phyloP scores from a whole-genome alignment of 2,329 filamentous ascomycete genomes.

The Trichocomaceae sp. region DNA sequence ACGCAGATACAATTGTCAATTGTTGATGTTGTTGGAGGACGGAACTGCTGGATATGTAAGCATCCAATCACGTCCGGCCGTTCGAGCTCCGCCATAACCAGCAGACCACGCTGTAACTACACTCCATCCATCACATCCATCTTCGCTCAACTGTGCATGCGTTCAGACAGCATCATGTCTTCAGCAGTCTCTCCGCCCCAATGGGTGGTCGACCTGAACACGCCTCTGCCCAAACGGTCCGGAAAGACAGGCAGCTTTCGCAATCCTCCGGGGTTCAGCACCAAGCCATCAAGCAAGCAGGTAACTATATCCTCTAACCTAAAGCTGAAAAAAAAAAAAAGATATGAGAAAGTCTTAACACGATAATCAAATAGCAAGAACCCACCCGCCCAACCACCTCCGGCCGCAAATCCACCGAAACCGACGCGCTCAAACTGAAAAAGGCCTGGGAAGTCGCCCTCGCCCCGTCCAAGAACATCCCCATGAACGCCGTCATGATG shows the following conservation, averaged over 20 bases:
- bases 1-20: too few species aligned
- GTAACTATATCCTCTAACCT: conserved; percentile 42
- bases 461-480: conserved; percentile 84
- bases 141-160: background rate
- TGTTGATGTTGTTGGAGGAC: too few species aligned
- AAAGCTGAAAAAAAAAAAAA: background rate
- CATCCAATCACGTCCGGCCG: too few species aligned
- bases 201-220: conserved; percentile 79
- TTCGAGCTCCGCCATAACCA: too few species aligned
- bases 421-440: conserved; percentile 93
- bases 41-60: too few species aligned
- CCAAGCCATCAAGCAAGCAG: conserved; percentile 50
- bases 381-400: conserved; percentile 36
- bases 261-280: conserved; percentile 76
- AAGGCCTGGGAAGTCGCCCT: conserved; percentile 98
- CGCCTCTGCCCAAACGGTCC: conserved; percentile 58
- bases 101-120: background rate
- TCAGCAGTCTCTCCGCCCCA: conserved; percentile 51
- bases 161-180: conserved; percentile 13
- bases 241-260: conserved; percentile 61
- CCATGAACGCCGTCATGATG: conserved; percentile 99
- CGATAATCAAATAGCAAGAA: conserved; percentile 2
- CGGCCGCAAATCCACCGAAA: conserved; percentile 70
- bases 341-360: background rate
- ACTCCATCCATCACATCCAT: background rate